Evolutionary conservation across 2,329 filamentous ascomycete genomes (phyloP).

Genomic region (Cladosporium sp.): DNA sequence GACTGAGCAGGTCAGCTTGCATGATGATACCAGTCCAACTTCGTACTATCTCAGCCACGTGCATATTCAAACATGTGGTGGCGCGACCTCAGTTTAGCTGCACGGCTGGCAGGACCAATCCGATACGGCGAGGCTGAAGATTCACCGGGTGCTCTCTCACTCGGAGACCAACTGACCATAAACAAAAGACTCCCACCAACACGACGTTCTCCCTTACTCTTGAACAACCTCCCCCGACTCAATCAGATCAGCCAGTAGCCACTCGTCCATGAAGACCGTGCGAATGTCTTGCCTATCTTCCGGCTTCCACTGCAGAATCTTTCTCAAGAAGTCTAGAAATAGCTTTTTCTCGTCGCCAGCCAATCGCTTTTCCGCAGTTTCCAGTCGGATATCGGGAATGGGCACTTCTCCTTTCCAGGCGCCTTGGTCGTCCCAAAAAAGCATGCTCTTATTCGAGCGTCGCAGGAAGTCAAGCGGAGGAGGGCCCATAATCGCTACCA

Average conservation of each 20-base stretch:
- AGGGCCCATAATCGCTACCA: constrained; percentile 22
- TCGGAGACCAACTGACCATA: no score
- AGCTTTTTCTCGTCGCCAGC: constrained; percentile 21
- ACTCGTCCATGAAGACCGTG: constrained; percentile 20
- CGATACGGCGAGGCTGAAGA: no score
- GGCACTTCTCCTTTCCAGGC: constrained; percentile 19
- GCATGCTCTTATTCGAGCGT: constrained; percentile 13
- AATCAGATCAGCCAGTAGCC: constrained; percentile 22
- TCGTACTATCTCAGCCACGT: no score
- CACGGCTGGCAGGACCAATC: no score
- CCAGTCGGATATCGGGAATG: constrained; percentile 14
- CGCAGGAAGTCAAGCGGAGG: constrained; percentile 22
- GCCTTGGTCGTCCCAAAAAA: constrained; percentile 19
- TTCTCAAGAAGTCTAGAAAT: constrained; percentile 30
- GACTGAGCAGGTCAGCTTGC: no score
- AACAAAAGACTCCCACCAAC: no score
- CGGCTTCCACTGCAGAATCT: constrained; percentile 33
- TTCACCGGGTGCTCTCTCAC: no score
- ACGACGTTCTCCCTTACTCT: no score
- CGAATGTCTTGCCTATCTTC: constrained; percentile 25
- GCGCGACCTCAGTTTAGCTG: no score
- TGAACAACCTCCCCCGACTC: constrained; percentile 12
- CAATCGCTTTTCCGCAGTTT: constrained; percentile 19
- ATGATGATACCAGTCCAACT: no score
- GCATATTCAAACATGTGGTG: no score